These are phyloP conservation scores for Irpex lacteus DNA, from an alignment of 1,284 basidiomycete species.

Conservation along the genomic window DNA sequence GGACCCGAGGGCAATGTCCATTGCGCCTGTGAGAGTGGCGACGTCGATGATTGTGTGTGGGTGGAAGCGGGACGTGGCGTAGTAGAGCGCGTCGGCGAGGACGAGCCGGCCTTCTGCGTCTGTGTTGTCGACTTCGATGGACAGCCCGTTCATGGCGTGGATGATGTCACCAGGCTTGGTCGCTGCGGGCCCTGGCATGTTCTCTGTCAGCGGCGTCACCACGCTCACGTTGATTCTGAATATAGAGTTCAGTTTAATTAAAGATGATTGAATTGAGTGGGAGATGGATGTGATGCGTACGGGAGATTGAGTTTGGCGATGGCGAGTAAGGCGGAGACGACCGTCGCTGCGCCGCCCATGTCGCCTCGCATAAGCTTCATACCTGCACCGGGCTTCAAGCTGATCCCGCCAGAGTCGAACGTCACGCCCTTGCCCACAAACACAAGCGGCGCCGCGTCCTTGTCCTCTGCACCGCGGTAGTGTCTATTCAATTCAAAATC, in stretches of 20 bases:
- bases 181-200: slow-evolving; percentile 82
- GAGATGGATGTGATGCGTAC: slow-evolving; percentile 37
- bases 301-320: slow-evolving; percentile 82
- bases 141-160: slow-evolving; percentile 87
- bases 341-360: slow-evolving; percentile 86
- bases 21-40: slow-evolving; percentile 77
- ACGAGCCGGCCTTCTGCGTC: slow-evolving; percentile 87
- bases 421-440: slow-evolving; percentile 91
- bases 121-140: slow-evolving; percentile 87
- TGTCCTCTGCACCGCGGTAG: slow-evolving; percentile 71
- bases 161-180: slow-evolving; percentile 87
- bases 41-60: slow-evolving; percentile 84
- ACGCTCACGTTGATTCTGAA: slow-evolving; percentile 73
- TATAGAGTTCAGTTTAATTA: not conserved
- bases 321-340: slow-evolving; percentile 70
- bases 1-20: slow-evolving; percentile 69
- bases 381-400: slow-evolving; percentile 72
- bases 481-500: slow-evolving; percentile 54
- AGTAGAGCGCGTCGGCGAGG: slow-evolving; percentile 83
- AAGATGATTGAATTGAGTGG: not conserved
- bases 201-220: slow-evolving; percentile 80
- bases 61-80: slow-evolving; percentile 76
- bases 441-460: slow-evolving; percentile 61
- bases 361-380: slow-evolving; percentile 85
- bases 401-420: slow-evolving; percentile 89